phyloP scores from a whole-genome alignment of 2,329 filamentous ascomycete genomes.

The Calonectria henricotiae region DNA sequence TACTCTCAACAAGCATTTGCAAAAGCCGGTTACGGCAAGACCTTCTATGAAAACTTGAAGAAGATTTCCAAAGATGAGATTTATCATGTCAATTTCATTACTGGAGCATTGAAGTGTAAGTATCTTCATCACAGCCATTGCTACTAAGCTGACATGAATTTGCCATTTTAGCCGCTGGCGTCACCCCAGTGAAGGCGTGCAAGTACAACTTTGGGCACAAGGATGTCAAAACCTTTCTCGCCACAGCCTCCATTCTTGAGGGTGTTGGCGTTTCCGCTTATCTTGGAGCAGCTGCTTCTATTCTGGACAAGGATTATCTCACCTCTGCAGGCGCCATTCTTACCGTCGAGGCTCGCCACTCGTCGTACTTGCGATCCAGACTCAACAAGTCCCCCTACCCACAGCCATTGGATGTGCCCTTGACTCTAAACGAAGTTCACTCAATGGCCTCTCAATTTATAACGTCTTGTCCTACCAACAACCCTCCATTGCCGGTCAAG shows the following conservation, averaged over 20 bases:
- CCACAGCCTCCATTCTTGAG: slow-evolving; percentile 76
- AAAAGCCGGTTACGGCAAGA: slow-evolving; percentile 66
- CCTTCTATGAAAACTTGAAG: slow-evolving; percentile 73
- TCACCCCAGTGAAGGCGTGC: slow-evolving; percentile 68
- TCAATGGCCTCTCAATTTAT: slow-evolving; percentile 78
- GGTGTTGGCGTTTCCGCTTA: slow-evolving; percentile 78
- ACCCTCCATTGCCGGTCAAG: slow-evolving; percentile 72
- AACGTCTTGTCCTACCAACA: slow-evolving; percentile 69
- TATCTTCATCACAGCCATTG: not conserved
- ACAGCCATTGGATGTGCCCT: slow-evolving; percentile 73
- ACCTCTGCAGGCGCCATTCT: slow-evolving; percentile 76
- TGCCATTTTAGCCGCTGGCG: slow-evolving; percentile 56
- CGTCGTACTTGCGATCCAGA: slow-evolving; percentile 71
- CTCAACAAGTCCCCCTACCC: slow-evolving; percentile 69
- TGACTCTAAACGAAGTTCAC: slow-evolving; percentile 74
- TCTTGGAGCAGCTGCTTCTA: slow-evolving; percentile 74
- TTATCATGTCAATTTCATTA: slow-evolving; percentile 71
- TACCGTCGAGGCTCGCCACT: slow-evolving; percentile 75
- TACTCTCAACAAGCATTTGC: slow-evolving; percentile 70
- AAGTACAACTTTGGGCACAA: slow-evolving; percentile 75
- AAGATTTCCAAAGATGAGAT: slow-evolving; percentile 70
- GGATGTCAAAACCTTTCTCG: slow-evolving; percentile 72
- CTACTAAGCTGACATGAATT: not conserved
- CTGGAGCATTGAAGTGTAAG: slow-evolving; percentile 58
- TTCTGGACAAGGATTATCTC: slow-evolving; percentile 73